A percentile compares a stretch with the other conserved stretches of the same genome.
Conservation (phyloP, 148 eudicot species). For the Chenopodium suecicum region DNA sequence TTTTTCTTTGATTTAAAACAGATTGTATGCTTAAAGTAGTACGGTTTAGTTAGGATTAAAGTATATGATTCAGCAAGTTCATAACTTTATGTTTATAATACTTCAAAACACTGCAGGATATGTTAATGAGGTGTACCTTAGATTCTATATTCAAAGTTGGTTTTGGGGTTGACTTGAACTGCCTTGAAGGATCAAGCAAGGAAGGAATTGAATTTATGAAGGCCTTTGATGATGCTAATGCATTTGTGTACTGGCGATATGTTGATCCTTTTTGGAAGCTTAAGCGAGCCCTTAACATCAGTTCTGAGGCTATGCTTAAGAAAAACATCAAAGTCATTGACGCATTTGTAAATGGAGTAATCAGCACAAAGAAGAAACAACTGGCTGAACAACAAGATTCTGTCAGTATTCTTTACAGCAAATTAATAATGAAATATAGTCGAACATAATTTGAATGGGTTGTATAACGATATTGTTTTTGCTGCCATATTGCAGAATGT, state of each 20-base stretch:
- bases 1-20: background rate
- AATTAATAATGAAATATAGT: background rate
- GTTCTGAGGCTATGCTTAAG: slow-evolving; percentile 58
- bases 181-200: slow-evolving; percentile 60
- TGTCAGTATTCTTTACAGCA: slow-evolving; percentile 12
- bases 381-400: slow-evolving; percentile 16
- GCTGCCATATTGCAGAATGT: slow-evolving; percentile 32
- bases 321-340: slow-evolving; percentile 51
- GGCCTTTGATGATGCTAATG: slow-evolving; percentile 77
- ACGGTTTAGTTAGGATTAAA: too few relatives aligned
- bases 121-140: slow-evolving; percentile 63
- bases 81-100: background rate
- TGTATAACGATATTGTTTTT: background rate
- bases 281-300: slow-evolving; percentile 52
- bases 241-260: slow-evolving; percentile 47
- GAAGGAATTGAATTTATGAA: slow-evolving; percentile 54
- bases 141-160: slow-evolving; percentile 83
- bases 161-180: slow-evolving; percentile 75
- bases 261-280: slow-evolving; percentile 69
- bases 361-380: slow-evolving; percentile 44
- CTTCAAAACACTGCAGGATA: slow-evolving; percentile 40
- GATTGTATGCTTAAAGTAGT: background rate
- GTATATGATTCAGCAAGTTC: background rate
- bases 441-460: background rate
- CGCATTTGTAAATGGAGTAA: slow-evolving; percentile 49